Percentiles rank a stretch among this genome's conserved stretches.
phyloP scores from a whole-genome alignment of 345 rosid species.

The Mallotus nudiflorus region DNA sequence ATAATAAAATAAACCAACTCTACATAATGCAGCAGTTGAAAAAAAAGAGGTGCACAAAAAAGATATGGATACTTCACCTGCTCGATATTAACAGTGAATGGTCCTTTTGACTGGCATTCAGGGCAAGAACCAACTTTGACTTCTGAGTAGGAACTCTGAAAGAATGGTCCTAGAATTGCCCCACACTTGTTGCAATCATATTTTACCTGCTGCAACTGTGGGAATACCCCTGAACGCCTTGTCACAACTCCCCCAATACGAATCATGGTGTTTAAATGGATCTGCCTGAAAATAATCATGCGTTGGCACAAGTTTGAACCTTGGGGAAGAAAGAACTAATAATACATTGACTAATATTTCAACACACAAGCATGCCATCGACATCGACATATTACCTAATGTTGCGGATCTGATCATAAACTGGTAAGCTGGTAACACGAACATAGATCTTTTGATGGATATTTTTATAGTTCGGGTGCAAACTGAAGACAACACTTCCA shows the following conservation, averaged over 20 bases:
- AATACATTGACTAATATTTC: neutral
- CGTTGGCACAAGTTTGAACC: conserved; percentile 12
- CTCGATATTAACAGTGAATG: conserved; percentile 90
- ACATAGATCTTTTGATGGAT: conserved; percentile 88
- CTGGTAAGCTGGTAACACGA: conserved; percentile 82
- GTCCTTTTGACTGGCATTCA: conserved; percentile 96
- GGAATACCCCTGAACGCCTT: conserved; percentile 96
- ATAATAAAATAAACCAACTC: neutral
- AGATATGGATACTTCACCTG: conserved; percentile 52
- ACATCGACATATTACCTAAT: conserved; percentile 59
- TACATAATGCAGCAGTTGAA: neutral
- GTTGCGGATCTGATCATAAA: conserved; percentile 92
- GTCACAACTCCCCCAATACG: conserved; percentile 99
- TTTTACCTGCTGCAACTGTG: conserved; percentile 96
- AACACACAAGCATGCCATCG: neutral
- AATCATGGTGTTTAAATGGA: conserved; percentile 96
- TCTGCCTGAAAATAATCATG: conserved; percentile 59
- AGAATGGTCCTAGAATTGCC: conserved; percentile 85
- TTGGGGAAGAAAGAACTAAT: neutral
- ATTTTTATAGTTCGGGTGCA: conserved; percentile 84
- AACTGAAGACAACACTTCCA: conserved; percentile 70
- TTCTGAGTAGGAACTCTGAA: conserved; percentile 96
- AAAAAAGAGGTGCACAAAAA: neutral
- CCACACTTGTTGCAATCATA: conserved; percentile 98
- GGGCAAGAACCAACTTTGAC: conserved; percentile 99